These are phyloP conservation scores for Coelastrella sp. DNA, from an alignment of 139 green algal species.

Conservation along the genomic window DNA sequence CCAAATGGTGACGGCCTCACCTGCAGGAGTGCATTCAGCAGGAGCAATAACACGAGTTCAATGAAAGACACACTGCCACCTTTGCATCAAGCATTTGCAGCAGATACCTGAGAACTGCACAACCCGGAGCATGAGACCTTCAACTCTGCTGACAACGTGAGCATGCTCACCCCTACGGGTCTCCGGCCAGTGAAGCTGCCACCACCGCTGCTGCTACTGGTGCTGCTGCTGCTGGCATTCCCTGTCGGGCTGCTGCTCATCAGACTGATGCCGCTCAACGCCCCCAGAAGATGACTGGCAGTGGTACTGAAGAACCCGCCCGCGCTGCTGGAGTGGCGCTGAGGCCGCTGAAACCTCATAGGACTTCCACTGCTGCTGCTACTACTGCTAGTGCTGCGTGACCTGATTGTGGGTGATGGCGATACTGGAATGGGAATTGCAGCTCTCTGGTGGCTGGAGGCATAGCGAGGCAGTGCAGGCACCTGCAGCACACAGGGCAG, in stretches of 20 bases:
- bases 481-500: background rate
- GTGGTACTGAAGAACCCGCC: conserved; percentile 7
- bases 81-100: background rate
- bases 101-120: background rate
- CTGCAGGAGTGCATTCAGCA: background rate
- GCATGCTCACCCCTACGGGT: too few species aligned
- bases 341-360: background rate
- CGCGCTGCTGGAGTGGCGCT: background rate
- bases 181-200: background rate
- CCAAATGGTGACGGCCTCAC: background rate
- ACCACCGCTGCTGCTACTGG: background rate
- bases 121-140: background rate
- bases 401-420: background rate
- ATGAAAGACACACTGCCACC: too few species aligned
- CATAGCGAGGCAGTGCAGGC: background rate
- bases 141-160: too few species aligned
- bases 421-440: background rate
- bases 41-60: background rate
- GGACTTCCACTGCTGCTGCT: conserved; percentile 16
- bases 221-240: background rate
- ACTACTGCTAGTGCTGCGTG: background rate
- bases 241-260: background rate
- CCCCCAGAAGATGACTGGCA: background rate
- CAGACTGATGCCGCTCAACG: background rate
- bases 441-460: background rate